A percentile compares a stretch with the other conserved stretches of the same genome.
phyloP scores from a whole-genome alignment of 2,329 filamentous ascomycete species.

The Myriangium duriaei region DNA sequence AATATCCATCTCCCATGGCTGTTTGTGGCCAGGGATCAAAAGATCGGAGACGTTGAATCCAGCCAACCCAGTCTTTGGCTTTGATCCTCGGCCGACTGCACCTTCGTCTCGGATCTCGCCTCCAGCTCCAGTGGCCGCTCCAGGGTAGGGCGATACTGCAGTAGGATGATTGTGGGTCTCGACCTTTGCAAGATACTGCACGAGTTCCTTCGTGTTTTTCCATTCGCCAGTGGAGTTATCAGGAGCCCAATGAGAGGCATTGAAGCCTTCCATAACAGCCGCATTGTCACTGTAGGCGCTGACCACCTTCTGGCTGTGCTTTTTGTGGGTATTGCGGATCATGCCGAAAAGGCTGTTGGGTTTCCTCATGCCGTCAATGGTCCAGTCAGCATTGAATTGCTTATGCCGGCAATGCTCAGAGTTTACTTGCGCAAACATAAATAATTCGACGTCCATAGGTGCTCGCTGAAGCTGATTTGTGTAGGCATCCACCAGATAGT shows the following conservation, averaged over 20 bases:
- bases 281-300: slow-evolving; percentile 97
- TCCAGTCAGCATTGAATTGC: slow-evolving; percentile 95
- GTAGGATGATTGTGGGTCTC: slow-evolving; percentile 98
- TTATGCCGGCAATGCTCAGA: slow-evolving; percentile 86
- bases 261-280: slow-evolving; percentile 68
- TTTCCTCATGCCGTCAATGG: slow-evolving; percentile 75
- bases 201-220: slow-evolving; percentile 72
- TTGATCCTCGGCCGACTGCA: slow-evolving; percentile 82
- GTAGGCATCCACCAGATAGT: slow-evolving; percentile 83
- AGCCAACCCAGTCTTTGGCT: slow-evolving; percentile 78
- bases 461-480: slow-evolving; percentile 49
- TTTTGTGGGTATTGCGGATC: slow-evolving; percentile 89
- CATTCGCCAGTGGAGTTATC: slow-evolving; percentile 77
- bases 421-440: slow-evolving; percentile 99
- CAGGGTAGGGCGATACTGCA: slow-evolving; percentile 83
- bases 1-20: slow-evolving; percentile 85
- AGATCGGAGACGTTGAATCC: slow-evolving; percentile 96
- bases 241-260: slow-evolving; percentile 72
- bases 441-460: slow-evolving; percentile 85
- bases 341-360: slow-evolving; percentile 78
- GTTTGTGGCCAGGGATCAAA: slow-evolving; percentile 66
- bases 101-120: slow-evolving; percentile 95
- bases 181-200: slow-evolving; percentile 85
- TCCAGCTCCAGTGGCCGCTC: slow-evolving; percentile 87
- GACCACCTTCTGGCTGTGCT: slow-evolving; percentile 65